Evolutionary conservation across 768 basidiomycete species (phyloP), one percentile per base, ranked within the genome.

Genomic region (Candolleomyces aberdarensis): DNA sequence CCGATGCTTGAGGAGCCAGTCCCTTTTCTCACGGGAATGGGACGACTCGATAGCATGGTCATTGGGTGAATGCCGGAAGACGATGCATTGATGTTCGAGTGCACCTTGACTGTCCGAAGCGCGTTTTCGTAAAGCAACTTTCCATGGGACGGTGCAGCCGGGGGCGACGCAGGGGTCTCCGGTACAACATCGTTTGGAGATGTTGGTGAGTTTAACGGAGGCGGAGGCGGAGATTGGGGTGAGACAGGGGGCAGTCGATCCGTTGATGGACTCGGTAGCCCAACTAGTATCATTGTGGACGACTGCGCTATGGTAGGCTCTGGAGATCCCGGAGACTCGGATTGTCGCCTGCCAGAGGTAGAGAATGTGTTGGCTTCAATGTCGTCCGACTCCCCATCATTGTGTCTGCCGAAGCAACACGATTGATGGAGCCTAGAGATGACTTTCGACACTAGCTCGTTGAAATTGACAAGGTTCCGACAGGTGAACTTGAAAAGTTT

Each of bases 51-150:
- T 52, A 59, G 57, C 49, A 57, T 61, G 41, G 36, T 52, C 19
- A 19, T 49, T 14, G 11, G 19, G 29, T 3, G 53, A 63, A 51
- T 14, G 52, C 29, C 19, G 54, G 49, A 53, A 40, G 58, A 52
- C 10, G 62, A 19, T 3, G n/a, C 5, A 22, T 59, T 22, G 57
- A 70, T 63, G 5, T 69, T 52, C 31, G 61, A 65, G 29, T 74
- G 77, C 71, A 81, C 75, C 62, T 74, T 78, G 36, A 83, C 76
- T 48, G 74, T 79, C n/a, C 78, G 71, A 5, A 80, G 40, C 0
- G 80, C 79, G 48, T 76, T 55, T 68, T 71, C 82, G 81, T 80
- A 82, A 7, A 80, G 73, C 52, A 77, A 69, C 61, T 73, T 80
- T 0, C 78, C 79, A 8, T 65, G 60, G 4, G 73, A 69, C 4